Evolutionary conservation across 2,329 filamentous ascomycete species (phyloP).

Genomic region (Beauveria asiatica): DNA sequence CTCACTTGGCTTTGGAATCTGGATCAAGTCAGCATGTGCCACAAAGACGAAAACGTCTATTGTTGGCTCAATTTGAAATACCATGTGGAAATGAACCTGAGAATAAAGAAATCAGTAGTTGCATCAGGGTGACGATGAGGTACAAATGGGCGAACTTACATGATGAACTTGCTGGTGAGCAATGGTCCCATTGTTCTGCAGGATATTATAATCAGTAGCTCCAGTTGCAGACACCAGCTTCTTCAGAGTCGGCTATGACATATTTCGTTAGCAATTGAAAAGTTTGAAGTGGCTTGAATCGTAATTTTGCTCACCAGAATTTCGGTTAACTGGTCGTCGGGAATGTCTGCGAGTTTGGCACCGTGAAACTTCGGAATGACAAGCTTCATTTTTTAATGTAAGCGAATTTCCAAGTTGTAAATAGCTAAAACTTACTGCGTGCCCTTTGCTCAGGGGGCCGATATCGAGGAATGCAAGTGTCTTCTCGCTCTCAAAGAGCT

Average conservation of each 20-base stretch:
- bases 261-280: background rate
- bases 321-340: slow-evolving; percentile 77
- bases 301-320: slow-evolving; percentile 52
- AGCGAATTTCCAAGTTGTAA: background rate
- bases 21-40: background rate
- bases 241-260: slow-evolving; percentile 50
- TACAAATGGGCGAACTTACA: slow-evolving; percentile 42
- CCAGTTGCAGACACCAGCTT: slow-evolving; percentile 73
- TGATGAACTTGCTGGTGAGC: slow-evolving; percentile 92
- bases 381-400: slow-evolving; percentile 57
- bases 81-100: slow-evolving; percentile 85
- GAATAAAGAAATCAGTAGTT: background rate
- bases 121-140: slow-evolving; percentile 2
- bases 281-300: background rate
- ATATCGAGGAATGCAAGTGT: slow-evolving; percentile 95
- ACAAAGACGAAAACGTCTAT: no score
- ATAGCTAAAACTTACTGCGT: slow-evolving; percentile 57
- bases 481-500: slow-evolving; percentile 91
- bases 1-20: slow-evolving; percentile 91
- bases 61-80: slow-evolving; percentile 25
- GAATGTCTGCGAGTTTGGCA: slow-evolving; percentile 83
- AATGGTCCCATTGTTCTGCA: slow-evolving; percentile 90
- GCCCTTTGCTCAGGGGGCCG: slow-evolving; percentile 76
- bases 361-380: slow-evolving; percentile 95
- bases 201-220: slow-evolving; percentile 76